Conservation (phyloP, 169 alveolate genomes). For the Plasmodium inui region DNA sequence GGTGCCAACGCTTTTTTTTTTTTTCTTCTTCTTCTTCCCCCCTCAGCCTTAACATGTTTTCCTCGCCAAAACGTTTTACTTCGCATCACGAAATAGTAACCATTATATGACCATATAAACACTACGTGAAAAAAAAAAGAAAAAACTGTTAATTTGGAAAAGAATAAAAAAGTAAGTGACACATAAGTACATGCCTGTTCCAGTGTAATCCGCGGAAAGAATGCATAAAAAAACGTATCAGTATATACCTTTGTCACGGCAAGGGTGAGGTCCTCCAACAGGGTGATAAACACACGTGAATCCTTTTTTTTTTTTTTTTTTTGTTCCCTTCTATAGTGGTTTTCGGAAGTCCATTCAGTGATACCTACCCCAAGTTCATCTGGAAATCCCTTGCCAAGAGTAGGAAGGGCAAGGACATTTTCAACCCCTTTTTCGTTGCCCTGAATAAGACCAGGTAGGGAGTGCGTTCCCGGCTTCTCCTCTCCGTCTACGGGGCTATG, state of each 20-base stretch:
- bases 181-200: background rate
- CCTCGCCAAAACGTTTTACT: background rate
- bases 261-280: background rate
- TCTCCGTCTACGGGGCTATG: background rate
- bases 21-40: background rate
- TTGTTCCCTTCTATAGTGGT: conserved; percentile 28
- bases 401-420: conserved; percentile 71
- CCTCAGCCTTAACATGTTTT: background rate
- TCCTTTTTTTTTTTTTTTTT: background rate
- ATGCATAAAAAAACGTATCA: background rate
- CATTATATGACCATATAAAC: background rate
- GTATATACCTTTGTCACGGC: background rate
- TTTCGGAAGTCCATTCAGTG: conserved; percentile 76
- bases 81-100: background rate
- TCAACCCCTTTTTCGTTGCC: conserved; percentile 62
- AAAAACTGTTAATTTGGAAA: background rate
- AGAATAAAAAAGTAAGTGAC: background rate
- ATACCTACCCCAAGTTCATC: conserved; percentile 67
- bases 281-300: background rate
- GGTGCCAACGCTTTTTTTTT: background rate
- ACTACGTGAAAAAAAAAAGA: background rate
- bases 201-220: background rate
- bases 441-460: conserved; percentile 62
- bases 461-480: background rate
- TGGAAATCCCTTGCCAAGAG: conserved; percentile 67